These are phyloP conservation scores for Globisporangium orthogonon DNA, from an alignment of 352 stramenopile genomes.

Conservation along the genomic window DNA sequence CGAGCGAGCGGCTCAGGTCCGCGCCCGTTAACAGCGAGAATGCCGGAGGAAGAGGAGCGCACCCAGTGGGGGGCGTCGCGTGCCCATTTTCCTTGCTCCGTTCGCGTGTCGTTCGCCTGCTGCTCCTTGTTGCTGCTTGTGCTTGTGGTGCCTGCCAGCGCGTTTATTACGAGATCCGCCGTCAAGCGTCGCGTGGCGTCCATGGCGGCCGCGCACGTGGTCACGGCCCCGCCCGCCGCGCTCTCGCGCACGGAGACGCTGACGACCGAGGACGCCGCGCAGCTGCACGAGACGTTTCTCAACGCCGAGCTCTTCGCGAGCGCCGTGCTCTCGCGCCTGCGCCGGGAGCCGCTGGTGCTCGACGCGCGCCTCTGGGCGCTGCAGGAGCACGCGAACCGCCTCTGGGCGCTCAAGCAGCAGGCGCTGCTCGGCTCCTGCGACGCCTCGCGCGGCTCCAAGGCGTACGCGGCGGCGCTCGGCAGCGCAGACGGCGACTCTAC, in stretches of 20 bases:
- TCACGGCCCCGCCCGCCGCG: conserved; percentile 1
- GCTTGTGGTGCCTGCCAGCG: too few relatives aligned
- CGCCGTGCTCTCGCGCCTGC: conserved; percentile 48
- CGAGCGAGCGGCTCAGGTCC: too few relatives aligned
- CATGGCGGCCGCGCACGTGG: not conserved
- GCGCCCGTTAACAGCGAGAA: too few relatives aligned
- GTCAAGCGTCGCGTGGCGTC: not conserved
- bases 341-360: conserved; percentile 39
- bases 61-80: not conserved
- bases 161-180: too few relatives aligned
- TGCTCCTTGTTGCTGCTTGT: too few relatives aligned
- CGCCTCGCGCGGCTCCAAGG: conserved; percentile 34
- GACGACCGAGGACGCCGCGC: not conserved
- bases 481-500: not conserved
- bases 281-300: conserved; percentile 14
- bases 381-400: conserved; percentile 20
- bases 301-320: conserved; percentile 47
- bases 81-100: not conserved
- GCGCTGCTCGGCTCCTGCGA: conserved; percentile 49
- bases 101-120: too few relatives aligned
- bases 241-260: conserved; percentile 9
- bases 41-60: too few relatives aligned
- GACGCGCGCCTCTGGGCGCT: conserved; percentile 17
- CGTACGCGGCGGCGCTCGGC: conserved; percentile 20
- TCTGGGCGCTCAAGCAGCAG: not conserved